Evolutionary conservation across 1,284 basidiomycete genomes (phyloP), one percentile per base, ranked within the genome.

Genomic region (Butyriboletus appendiculatus): DNA sequence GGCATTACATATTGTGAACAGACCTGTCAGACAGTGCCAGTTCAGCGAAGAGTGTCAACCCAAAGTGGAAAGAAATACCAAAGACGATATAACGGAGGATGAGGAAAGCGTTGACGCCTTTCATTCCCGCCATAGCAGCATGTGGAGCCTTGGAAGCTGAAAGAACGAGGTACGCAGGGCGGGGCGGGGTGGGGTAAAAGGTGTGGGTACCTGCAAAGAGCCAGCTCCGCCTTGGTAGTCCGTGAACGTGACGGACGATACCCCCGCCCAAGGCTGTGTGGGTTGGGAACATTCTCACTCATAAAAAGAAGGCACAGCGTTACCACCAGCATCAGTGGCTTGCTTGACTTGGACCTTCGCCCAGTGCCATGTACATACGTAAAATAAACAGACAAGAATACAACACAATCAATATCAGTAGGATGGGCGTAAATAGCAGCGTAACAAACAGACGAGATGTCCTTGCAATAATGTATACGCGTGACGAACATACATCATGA

Each of bases 1-100:
- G 45, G 86, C 82, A 74, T 81, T 86, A 70, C 80, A 87, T 58
- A 82, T 65, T 59, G 85, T 76, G 67, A 88, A 83, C 50, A 84
- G 59, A 62, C 73, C 88, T 90, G 59, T 16, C 34, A 35, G 33
- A 12, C 15, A 16, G 16, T 32, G 22, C 16, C 20, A 16, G 20
- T 32, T 69, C 40, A 65, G 64, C 24, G 12, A 40, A 22, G 28
- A 22, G n/a, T 24, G 7, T 28, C 18, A 33, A 52, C 43, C 34
- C 26, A 30, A 38, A 28, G 11, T 26, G 50, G 48, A 44, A 51
- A 26, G 22, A 45, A 16, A 45, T 58, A 84, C 84, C 77, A 62
- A 85, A 81, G 56, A 82, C 67, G 57, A 76, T 54, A 69, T 80
- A 82, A 34, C 81, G 79, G 57, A 72, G 63, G 48, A 70, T 61